Evolutionary conservation across 2,329 filamentous ascomycete genomes (phyloP).

Genomic region (Myriangium duriaei): DNA sequence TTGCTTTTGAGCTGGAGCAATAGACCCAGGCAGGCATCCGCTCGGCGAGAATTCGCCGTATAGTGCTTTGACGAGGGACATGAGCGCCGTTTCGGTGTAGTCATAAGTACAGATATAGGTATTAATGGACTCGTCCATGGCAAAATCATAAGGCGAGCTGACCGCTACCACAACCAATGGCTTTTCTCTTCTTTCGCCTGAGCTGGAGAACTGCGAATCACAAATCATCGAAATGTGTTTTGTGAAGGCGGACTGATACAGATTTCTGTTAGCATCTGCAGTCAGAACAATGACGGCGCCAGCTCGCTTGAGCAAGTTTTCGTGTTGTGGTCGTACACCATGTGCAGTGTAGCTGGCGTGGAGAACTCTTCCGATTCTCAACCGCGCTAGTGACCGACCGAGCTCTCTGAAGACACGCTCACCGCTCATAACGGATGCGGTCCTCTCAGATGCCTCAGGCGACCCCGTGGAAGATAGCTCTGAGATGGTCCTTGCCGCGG

Average conservation of each 20-base stretch:
- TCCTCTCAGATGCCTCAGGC: slow-evolving; percentile 44
- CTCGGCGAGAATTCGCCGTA: slow-evolving; percentile 58
- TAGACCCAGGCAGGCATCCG: slow-evolving; percentile 52
- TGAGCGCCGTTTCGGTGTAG: slow-evolving; percentile 85
- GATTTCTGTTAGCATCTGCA: slow-evolving; percentile 83
- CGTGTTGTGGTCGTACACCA: slow-evolving; percentile 81
- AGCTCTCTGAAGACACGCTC: slow-evolving; percentile 87
- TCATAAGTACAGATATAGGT: slow-evolving; percentile 95
- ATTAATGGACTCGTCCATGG: slow-evolving; percentile 77
- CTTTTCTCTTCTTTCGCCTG: slow-evolving; percentile 63
- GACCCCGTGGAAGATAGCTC: slow-evolving; percentile 47
- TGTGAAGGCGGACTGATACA: slow-evolving; percentile 89
- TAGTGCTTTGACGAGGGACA: slow-evolving; percentile 68
- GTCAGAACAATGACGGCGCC: slow-evolving; percentile 83
- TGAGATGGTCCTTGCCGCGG: slow-evolving; percentile 59
- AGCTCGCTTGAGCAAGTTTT: slow-evolving; percentile 79
- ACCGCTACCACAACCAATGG: slow-evolving; percentile 83
- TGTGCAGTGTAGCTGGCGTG: slow-evolving; percentile 95
- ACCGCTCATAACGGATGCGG: slow-evolving; percentile 67
- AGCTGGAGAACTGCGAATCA: slow-evolving; percentile 59
- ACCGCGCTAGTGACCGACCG: slow-evolving; percentile 73
- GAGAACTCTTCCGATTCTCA: slow-evolving; percentile 71
- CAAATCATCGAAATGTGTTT: slow-evolving; percentile 96
- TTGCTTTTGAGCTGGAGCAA: slow-evolving; percentile 76
- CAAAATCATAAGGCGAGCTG: slow-evolving; percentile 93